Percentiles rank a stretch among this genome's conserved stretches.
Conservation (phyloP, 2,329 filamentous ascomycete species). For the Neofusicoccum kwambonambiense region DNA sequence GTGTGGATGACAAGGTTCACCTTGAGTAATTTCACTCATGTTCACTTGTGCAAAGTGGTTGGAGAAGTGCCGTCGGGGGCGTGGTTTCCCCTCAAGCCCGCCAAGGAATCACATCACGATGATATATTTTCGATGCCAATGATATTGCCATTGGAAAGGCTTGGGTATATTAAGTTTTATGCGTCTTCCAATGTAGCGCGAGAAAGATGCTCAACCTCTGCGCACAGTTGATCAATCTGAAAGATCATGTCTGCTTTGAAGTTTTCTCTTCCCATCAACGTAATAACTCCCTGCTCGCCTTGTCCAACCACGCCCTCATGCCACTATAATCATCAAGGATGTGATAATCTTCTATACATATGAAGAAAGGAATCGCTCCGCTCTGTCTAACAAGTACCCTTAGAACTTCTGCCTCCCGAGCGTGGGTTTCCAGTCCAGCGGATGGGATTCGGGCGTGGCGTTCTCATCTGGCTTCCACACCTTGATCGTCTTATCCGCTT, state of each 20-base stretch:
- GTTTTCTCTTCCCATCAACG: not conserved
- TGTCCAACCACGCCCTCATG: not conserved
- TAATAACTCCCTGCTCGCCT: not conserved
- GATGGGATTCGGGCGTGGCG: slow-evolving; percentile 87
- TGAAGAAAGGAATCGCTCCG: not conserved
- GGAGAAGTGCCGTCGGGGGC: too few species aligned
- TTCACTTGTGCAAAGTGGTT: too few species aligned
- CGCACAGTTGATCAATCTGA: not conserved
- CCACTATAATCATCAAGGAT: not conserved
- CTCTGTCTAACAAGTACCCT: not conserved
- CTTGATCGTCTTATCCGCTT: slow-evolving; percentile 96
- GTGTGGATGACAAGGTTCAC: too few species aligned
- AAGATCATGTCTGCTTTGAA: not conserved
- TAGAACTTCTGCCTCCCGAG: slow-evolving; percentile 47
- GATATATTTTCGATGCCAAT: too few species aligned
- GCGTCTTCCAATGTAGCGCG: not conserved
- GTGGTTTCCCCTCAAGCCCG: too few species aligned
- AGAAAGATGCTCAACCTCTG: not conserved
- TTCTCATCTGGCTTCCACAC: slow-evolving; percentile 93
- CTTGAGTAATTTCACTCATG: too few species aligned
- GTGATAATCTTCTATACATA: not conserved
- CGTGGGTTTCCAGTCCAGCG: slow-evolving; percentile 86
- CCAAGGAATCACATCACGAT: too few species aligned
- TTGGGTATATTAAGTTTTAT: slow-evolving; percentile 2
- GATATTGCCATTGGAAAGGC: not conserved